A percentile compares a stretch with the other conserved stretches of the same genome.
These are phyloP conservation scores for Phytophthora uliginosa DNA, from an alignment of 352 stramenopile species.

Conservation along the genomic window DNA sequence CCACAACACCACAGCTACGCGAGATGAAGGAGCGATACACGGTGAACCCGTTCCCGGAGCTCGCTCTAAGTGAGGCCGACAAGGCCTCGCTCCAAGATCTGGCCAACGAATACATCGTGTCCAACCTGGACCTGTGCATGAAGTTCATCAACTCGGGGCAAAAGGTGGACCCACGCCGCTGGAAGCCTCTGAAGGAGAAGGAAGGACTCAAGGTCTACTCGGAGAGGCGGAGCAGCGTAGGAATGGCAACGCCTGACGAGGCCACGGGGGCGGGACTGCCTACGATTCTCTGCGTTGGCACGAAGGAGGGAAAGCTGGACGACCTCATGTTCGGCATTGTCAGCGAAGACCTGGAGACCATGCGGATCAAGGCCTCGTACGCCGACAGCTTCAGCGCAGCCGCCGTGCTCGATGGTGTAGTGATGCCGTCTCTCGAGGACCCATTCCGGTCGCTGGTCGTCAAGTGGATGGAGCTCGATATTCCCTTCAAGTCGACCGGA, in stretches of 20 bases:
- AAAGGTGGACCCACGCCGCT: neutral
- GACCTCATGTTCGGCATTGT: neutral
- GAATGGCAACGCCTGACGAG: neutral
- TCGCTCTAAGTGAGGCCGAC: neutral
- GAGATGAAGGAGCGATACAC: neutral
- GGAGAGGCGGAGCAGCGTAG: neutral
- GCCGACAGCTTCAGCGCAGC: neutral
- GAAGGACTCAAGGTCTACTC: neutral
- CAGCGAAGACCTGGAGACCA: neutral
- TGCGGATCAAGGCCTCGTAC: neutral
- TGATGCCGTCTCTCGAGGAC: neutral
- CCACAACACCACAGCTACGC: neutral
- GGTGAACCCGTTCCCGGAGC: neutral
- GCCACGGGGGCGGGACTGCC: neutral
- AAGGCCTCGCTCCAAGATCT: neutral
- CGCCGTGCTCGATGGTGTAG: neutral
- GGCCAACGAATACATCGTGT: neutral
- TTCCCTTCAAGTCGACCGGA: neutral
- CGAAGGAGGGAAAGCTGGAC: neutral
- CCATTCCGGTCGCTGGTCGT: neutral
- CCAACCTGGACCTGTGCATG: neutral
- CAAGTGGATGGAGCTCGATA: slow-evolving; percentile 1
- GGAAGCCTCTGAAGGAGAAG: neutral
- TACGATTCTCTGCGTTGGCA: neutral
- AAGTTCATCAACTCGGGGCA: neutral